Evolutionary conservation across 2,329 filamentous ascomycete species (phyloP).

Genomic region (Xylaria sp.): DNA sequence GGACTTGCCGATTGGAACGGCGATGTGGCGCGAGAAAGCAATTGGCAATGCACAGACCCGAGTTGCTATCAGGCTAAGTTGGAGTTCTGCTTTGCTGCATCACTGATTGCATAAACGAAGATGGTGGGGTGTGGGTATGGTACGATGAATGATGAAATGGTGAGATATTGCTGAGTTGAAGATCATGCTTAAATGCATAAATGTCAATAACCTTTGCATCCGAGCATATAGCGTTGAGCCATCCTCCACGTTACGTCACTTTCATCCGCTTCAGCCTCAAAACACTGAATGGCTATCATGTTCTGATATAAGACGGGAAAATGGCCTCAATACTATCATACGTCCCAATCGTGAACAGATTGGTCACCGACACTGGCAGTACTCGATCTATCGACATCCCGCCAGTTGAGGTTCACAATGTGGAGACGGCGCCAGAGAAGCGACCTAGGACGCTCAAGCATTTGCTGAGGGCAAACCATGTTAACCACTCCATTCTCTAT

Average conservation of each 20-base stretch:
- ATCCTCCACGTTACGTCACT: constrained; percentile 18
- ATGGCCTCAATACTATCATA: constrained; percentile 47
- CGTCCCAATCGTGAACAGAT: constrained; percentile 44
- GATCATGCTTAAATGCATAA: constrained; percentile 12
- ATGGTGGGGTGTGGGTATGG: too few relatives aligned
- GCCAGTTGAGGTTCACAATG: constrained; percentile 72
- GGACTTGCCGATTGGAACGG: constrained; percentile 12
- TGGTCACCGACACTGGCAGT: constrained; percentile 37
- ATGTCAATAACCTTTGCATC: constrained; percentile 3
- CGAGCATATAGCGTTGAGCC: not conserved
- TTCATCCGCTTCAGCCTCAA: not conserved
- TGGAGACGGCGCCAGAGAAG: constrained; percentile 81
- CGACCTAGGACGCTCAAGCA: constrained; percentile 84
- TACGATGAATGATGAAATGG: not conserved
- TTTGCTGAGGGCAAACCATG: constrained; percentile 87
- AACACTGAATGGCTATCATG: constrained; percentile 4
- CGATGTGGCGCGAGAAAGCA: constrained; percentile 2
- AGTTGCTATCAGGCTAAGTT: not conserved
- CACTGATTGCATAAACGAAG: not conserved
- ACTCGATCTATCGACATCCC: constrained; percentile 57
- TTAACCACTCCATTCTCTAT: constrained; percentile 83
- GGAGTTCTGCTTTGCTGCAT: not conserved
- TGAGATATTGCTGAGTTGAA: not conserved
- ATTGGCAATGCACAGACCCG: constrained; percentile 7
- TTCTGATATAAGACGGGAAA: constrained; percentile 11